Base-by-base conservation (phyloP, 2,329 filamentous ascomycete species). In the Neoarthrinium moseri region DNA sequence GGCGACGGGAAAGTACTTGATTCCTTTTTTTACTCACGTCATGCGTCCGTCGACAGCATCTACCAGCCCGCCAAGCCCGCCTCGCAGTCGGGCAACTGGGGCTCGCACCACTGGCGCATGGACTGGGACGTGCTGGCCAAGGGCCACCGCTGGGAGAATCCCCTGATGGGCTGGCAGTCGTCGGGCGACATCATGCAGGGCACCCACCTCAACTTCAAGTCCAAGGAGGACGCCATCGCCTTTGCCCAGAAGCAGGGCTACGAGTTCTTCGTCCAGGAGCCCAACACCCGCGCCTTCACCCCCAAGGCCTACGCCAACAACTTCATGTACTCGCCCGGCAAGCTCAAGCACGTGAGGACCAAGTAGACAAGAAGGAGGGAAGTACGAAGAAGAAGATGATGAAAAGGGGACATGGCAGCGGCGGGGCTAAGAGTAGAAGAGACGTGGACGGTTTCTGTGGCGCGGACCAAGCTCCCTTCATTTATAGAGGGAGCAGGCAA, bases 231-330 rank as follows among this genome's bases (percentile, higher is more conserved):
- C 58, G 94, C 94, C 54, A 92, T 99, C 61, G 75, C 78, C 48
- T 99, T 99, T 64, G 94, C 95, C 20, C 88, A 97, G 74, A 99
- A 97, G 80, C 94, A 99, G 70, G 94, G 95, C 27, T 99, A 99
- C 66, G 92, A 99, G 67, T 99, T 96, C 71, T 97, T 94, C 67
- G 91, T 99, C 20, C 94, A 97, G 76, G 94, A 97, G 73, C 92
- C 94, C 27, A 95, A 96, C 63, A 82, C 83, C 70, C 84, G 94
- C 64, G 87, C 86, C 63, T 86, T 96, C 59, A 74, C 83, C 13
- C 89, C 91, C 50, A 99, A 99, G 82, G 87, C 89, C 10, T 99
- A 99, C 68, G 92, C 94, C 50, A 95, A 95, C 71, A 96, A 97
- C 75, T 99, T 97, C 70, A 65, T 91, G 53, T 91, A 95, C 74